phyloP scores from a whole-genome alignment of 352 stramenopile species.

The Phytopythium ostracodes region DNA sequence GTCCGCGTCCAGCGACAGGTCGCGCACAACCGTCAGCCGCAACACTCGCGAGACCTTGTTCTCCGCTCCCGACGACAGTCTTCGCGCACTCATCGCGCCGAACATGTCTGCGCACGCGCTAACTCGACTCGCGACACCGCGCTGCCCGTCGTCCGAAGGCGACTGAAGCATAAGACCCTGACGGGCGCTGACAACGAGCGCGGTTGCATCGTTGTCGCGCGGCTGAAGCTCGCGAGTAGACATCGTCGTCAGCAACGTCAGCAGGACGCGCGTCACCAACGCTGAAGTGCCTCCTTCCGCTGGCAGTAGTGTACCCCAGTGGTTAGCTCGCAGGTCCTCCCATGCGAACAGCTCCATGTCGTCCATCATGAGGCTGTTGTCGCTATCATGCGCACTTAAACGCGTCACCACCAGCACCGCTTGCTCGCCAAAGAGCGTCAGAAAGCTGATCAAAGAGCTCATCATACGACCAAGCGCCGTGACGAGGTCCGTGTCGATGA shows the following conservation, averaged over 20 bases:
- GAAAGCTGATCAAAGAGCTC: conserved; percentile 46
- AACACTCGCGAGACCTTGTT: conserved; percentile 30
- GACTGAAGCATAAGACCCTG: conserved; percentile 4
- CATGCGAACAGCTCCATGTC: conserved; percentile 36
- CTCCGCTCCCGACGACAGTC: background rate
- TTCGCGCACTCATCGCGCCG: conserved; percentile 17
- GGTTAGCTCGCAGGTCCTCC: conserved; percentile 29
- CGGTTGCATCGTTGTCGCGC: conserved; percentile 31
- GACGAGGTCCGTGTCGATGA: conserved; percentile 23
- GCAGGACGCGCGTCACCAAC: conserved; percentile 32
- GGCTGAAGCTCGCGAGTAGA: conserved; percentile 37
- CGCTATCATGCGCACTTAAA: conserved; percentile 17
- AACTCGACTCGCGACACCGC: background rate
- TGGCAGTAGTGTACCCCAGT: conserved; percentile 25
- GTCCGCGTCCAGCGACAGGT: conserved; percentile 22
- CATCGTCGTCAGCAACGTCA: conserved; percentile 35
- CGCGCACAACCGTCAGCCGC: conserved; percentile 28
- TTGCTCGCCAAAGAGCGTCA: conserved; percentile 52
- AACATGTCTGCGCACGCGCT: conserved; percentile 7
- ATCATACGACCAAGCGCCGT: conserved; percentile 38
- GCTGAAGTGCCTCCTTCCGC: conserved; percentile 15
- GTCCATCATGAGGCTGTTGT: conserved; percentile 7
- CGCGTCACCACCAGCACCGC: conserved; percentile 41
- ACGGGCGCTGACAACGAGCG: conserved; percentile 30
- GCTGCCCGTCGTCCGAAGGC: background rate